Percentiles rank a stretch among this genome's conserved stretches.
These are phyloP conservation scores for Rubroshorea leprosula DNA, from an alignment of 345 rosid species.

Conservation along the genomic window DNA sequence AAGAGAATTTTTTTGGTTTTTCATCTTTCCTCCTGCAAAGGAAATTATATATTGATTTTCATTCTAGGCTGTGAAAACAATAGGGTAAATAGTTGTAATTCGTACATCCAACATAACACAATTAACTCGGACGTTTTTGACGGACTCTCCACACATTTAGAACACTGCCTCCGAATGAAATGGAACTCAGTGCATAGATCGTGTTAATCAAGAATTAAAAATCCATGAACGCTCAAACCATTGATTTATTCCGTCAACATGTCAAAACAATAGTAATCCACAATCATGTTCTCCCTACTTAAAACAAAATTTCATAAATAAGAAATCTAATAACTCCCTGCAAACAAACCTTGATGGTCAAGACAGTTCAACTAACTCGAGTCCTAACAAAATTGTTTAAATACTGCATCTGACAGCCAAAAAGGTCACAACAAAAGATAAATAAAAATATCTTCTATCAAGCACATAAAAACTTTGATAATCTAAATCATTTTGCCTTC, in stretches of 20 bases:
- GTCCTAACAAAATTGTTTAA: constrained; percentile 44
- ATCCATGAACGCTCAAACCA: neutral
- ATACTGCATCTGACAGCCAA: constrained; percentile 14
- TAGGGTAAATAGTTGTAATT: too few relatives aligned
- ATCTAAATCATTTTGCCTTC: constrained; percentile 9
- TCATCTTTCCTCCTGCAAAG: too few relatives aligned
- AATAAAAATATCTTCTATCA: constrained; percentile 12
- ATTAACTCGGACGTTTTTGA: too few relatives aligned
- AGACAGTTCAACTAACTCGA: constrained; percentile 14
- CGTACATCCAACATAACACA: too few relatives aligned
- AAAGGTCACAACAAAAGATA: constrained; percentile 16
- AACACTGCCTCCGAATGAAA: neutral
- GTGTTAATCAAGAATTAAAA: neutral
- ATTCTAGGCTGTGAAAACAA: too few relatives aligned
- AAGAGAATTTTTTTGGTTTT: too few relatives aligned
- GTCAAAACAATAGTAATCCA: constrained; percentile 16
- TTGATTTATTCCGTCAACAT: constrained; percentile 15
- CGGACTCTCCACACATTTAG: neutral
- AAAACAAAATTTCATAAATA: neutral
- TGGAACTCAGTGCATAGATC: neutral
- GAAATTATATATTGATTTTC: too few relatives aligned
- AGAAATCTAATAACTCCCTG: constrained; percentile 3
- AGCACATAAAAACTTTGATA: constrained; percentile 18
- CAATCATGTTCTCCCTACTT: neutral
- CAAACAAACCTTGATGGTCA: constrained; percentile 18